Base-by-base conservation (phyloP, 257 asterid species). In the Salvia miltiorrhiza region DNA sequence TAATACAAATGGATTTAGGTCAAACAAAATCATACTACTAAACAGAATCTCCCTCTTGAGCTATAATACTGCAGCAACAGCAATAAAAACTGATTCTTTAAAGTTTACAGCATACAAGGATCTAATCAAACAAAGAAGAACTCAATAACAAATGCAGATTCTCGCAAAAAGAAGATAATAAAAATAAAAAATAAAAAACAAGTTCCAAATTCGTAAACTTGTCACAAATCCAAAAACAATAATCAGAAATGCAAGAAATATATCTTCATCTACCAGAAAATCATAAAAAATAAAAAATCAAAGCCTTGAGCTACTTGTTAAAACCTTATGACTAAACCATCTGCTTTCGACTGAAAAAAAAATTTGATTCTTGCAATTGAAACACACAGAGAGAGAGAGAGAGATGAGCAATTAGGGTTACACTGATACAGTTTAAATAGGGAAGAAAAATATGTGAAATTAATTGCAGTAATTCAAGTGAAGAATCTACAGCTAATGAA, bases 401-500 rank as follows among this genome's bases (percentile, higher is more conserved):
- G 60, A 53, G 65, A 54, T 17, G 49, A 41, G 40, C 4, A 64
- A 41, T 9, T 33, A 28, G 77, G 58, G 64, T 26, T 47, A 13
- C 39, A 13, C 5, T 21, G 67, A 20, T 48, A 21, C 48, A 19
- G 19, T 44, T 26, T 26, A 12, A 40, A 73, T 39, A 73, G 32
- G 48, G 3, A 2, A 16, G 28, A 72, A 37, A 53, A 28, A 2
- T 49, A 24, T 10, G 5, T 10, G 41, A 56, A 66, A 54, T 52
- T 72, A 12, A 53, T 33, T 52, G 66, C 66, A 19, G 20, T 8
- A 47, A 56, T 41, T 44, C 30, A 17, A 28, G 50, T 4, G 37
- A 21, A 24, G 57, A 73, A 63, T 63, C 77, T 14, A 65, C 61
- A 64, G 60, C 43, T 43, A 64, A 45, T 71, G 63, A 58, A 58